phyloP scores from a whole-genome alignment of 345 rosid genomes.

The Citrus australasica region DNA sequence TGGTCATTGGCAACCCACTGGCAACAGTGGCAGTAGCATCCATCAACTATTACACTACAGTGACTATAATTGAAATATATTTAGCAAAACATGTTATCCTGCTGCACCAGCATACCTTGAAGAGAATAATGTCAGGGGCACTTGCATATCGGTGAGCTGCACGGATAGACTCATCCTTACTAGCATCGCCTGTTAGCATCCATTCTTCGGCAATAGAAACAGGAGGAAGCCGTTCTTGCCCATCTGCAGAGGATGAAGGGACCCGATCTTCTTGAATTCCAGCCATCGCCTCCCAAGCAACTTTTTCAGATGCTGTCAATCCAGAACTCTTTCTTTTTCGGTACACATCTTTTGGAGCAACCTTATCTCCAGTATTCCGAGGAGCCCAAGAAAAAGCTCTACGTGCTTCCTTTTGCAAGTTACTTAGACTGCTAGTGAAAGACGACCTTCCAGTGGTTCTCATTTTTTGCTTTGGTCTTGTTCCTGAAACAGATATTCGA shows the following conservation, averaged over 20 bases:
- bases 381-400: slow-evolving; percentile 98
- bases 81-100: background rate
- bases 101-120: slow-evolving; percentile 56
- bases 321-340: slow-evolving; percentile 91
- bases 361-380: slow-evolving; percentile 74
- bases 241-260: slow-evolving; percentile 59
- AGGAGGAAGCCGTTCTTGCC: slow-evolving; percentile 86
- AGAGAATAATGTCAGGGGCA: slow-evolving; percentile 88
- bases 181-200: slow-evolving; percentile 81
- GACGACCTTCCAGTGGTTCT: slow-evolving; percentile 63
- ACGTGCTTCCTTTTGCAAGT: slow-evolving; percentile 91
- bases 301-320: slow-evolving; percentile 72
- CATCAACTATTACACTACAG: background rate
- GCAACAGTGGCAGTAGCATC: background rate
- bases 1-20: background rate
- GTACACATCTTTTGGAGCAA: slow-evolving; percentile 67
- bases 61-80: background rate
- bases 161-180: slow-evolving; percentile 80
- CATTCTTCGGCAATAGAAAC: slow-evolving; percentile 90
- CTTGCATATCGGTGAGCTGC: slow-evolving; percentile 86
- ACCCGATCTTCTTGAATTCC: slow-evolving; percentile 84
- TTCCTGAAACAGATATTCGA: slow-evolving; percentile 68
- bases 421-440: slow-evolving; percentile 81
- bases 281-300: slow-evolving; percentile 96
- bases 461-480: slow-evolving; percentile 62